Evolutionary conservation across 2,329 filamentous ascomycete species (phyloP).

Genomic region (Penicillium sp.): DNA sequence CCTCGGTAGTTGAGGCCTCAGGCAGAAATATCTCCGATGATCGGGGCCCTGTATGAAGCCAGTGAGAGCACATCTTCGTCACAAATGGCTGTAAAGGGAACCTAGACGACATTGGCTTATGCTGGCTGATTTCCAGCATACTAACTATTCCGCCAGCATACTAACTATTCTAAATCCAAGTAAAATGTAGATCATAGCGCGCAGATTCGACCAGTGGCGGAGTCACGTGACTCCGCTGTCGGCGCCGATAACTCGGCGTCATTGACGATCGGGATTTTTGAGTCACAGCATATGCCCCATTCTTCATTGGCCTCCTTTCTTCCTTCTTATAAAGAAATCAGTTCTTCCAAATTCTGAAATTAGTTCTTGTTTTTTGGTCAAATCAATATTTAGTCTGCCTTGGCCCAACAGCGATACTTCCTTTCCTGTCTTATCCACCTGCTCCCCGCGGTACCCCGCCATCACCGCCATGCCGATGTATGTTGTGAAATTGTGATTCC

Average conservation of each 20-base stretch:
- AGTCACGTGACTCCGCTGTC: slow-evolving; percentile 29
- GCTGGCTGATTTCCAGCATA: not conserved
- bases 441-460: slow-evolving; percentile 26
- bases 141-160: not conserved
- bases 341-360: slow-evolving; percentile 1
- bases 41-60: not conserved
- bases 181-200: not conserved
- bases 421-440: slow-evolving; percentile 19
- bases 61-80: not conserved
- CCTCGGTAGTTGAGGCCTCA: slow-evolving; percentile 2
- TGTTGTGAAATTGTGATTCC: slow-evolving; percentile 9
- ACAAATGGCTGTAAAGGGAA: not conserved
- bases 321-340: slow-evolving; percentile 2
- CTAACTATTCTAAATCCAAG: not conserved
- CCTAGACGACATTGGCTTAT: not conserved
- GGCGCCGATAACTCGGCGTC: slow-evolving; percentile 28
- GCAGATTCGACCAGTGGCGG: not conserved
- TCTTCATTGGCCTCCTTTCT: slow-evolving; percentile 20
- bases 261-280: slow-evolving; percentile 20
- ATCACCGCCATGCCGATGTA: slow-evolving; percentile 41
- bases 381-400: slow-evolving; percentile 1
- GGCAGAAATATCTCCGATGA: slow-evolving; percentile 8
- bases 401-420: not conserved
- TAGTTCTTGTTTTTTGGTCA: not conserved
- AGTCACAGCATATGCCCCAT: slow-evolving; percentile 23